These are phyloP conservation scores for Polychaeton citri DNA, from an alignment of 2,329 filamentous ascomycete genomes.

Conservation along the genomic window DNA sequence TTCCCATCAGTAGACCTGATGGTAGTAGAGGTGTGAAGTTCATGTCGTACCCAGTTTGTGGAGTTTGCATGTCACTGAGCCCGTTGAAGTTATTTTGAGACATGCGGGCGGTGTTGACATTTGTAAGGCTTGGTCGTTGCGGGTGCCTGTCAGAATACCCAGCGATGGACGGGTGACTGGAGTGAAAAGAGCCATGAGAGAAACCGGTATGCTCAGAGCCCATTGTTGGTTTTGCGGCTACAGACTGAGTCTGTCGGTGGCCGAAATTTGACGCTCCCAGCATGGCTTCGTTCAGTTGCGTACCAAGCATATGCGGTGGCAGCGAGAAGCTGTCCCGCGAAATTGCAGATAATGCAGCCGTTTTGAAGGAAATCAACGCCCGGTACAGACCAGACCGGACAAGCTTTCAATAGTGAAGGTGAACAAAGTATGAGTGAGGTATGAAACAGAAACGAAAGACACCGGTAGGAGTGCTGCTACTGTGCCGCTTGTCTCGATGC, in stretches of 20 bases:
- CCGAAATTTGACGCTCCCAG: constrained; percentile 42
- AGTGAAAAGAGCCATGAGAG: constrained; percentile 82
- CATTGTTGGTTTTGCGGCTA: constrained; percentile 52
- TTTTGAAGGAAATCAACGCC: constrained; percentile 42
- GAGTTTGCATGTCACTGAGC: constrained; percentile 62
- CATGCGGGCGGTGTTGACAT: constrained; percentile 73
- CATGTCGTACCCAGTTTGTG: constrained; percentile 88
- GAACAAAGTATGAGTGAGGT: no score
- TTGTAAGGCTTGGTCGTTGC: constrained; percentile 62
- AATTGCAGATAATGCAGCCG: constrained; percentile 66
- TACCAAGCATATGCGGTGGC: constrained; percentile 70
- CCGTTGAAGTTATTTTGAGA: constrained; percentile 23
- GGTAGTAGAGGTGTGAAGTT: constrained; percentile 94
- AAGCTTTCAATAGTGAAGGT: no score
- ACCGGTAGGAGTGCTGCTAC: no score
- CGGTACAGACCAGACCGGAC: constrained; percentile 1
- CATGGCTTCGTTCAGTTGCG: constrained; percentile 72
- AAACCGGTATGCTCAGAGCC: constrained; percentile 67
- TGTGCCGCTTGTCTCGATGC: no score
- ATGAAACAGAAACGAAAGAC: no score
- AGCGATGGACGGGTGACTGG: constrained; percentile 56
- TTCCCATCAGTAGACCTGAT: constrained; percentile 85
- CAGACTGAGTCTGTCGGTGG: constrained; percentile 44
- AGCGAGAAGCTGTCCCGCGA: constrained; percentile 75
- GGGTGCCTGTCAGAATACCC: constrained; percentile 80